These are phyloP conservation scores for Apiotrichum sp. DNA, from an alignment of 1,284 basidiomycete species.

Conservation along the genomic window DNA sequence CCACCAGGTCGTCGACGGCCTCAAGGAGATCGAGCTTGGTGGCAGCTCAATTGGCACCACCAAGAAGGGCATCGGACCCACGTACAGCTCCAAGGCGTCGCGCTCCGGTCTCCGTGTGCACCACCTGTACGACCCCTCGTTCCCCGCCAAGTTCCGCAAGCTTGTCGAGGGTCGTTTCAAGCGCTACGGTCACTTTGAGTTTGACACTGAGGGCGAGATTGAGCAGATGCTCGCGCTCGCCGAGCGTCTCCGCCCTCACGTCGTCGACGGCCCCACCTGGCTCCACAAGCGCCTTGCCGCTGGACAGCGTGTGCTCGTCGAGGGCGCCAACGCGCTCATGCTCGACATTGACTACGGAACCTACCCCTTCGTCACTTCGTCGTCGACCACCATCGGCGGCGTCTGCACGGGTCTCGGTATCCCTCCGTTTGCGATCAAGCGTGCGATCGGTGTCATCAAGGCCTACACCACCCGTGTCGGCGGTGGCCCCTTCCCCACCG, in stretches of 20 bases:
- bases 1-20: slow-evolving; percentile 97
- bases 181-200: slow-evolving; percentile 96
- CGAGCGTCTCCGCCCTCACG: slow-evolving; percentile 76
- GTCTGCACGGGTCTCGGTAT: slow-evolving; percentile 95
- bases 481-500: slow-evolving; percentile 94
- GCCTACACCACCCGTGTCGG: slow-evolving; percentile 97
- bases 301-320: slow-evolving; percentile 80
- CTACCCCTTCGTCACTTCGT: slow-evolving; percentile 94
- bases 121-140: slow-evolving; percentile 87
- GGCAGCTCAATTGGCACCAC: slow-evolving; percentile 94
- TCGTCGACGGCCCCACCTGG: slow-evolving; percentile 50
- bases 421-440: slow-evolving; percentile 78
- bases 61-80: slow-evolving; percentile 95
- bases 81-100: slow-evolving; percentile 95
- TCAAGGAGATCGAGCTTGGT: slow-evolving; percentile 96
- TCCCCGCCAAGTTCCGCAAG: slow-evolving; percentile 87
- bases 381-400: slow-evolving; percentile 82
- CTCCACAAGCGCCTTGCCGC: slow-evolving; percentile 53
- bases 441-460: slow-evolving; percentile 87
- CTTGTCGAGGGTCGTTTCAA: slow-evolving; percentile 97
- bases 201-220: slow-evolving; percentile 97
- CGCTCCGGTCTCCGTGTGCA: slow-evolving; percentile 92
- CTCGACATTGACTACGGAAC: slow-evolving; percentile 97
- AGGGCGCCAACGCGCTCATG: slow-evolving; percentile 98
- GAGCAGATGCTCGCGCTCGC: slow-evolving; percentile 84